Evolutionary conservation across 148 eudicot genomes (phyloP), one percentile per base, ranked within the genome.

Genomic region (Rheum nobile): DNA sequence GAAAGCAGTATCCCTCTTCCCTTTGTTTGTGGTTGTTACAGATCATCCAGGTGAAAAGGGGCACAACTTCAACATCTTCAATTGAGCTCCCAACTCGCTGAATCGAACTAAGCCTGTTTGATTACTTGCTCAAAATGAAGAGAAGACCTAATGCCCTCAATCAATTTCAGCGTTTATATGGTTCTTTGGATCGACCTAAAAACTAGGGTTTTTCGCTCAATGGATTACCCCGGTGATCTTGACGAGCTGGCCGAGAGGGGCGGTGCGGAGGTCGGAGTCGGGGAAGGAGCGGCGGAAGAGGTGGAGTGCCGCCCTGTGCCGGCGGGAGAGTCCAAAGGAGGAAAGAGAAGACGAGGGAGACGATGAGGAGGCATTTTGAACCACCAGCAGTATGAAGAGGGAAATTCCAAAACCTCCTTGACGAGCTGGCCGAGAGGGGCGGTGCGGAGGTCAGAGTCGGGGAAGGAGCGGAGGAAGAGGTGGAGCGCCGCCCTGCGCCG

Each of bases 171-270:
- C n/a, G n/a, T n/a, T n/a, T n/a, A n/a, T n/a, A n/a, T n/a, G n/a
- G n/a, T n/a, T n/a, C n/a, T n/a, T n/a, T n/a, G n/a, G n/a, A n/a
- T n/a, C n/a, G n/a, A n/a, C n/a, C n/a, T n/a, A n/a, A n/a, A n/a
- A n/a, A n/a, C n/a, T n/a, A n/a, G n/a, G n/a, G n/a, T n/a, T n/a
- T n/a, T n/a, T n/a, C n/a, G n/a, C n/a, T n/a, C n/a, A n/a, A n/a
- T n/a, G n/a, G n/a, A 35, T 10, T 21, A 84, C 90, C 86, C 90
- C 90, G 39, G 86, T 81, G 63, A 87, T 78, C 77, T 87, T 84
- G 78, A 87, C 86, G 44, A 87, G 86, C n/a, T 84, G 84, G 72
- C 86, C 90, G 14, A 81, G 67, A 24, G 42, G 70, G 24, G 86
- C 90, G 34, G 76, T 9, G 43, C 80, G 76, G 71, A 87, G 88